These are phyloP conservation scores for Dichomitus squalens DNA, from an alignment of 1,284 basidiomycete genomes.

Conservation along the genomic window DNA sequence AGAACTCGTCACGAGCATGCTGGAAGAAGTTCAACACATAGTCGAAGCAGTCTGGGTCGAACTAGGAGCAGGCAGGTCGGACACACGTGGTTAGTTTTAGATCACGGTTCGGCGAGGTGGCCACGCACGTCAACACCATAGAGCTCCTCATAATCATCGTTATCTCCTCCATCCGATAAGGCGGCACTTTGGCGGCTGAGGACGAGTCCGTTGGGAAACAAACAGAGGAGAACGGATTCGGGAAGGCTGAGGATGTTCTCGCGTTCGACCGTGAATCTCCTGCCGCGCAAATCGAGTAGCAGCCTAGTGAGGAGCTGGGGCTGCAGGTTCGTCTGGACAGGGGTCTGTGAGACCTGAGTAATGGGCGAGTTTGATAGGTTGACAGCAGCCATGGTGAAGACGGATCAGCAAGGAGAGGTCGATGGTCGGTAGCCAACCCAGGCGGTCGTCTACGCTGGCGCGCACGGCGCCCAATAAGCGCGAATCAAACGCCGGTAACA, in stretches of 20 bases:
- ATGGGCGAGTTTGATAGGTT: slow-evolving; percentile 75
- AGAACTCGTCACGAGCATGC: slow-evolving; percentile 87
- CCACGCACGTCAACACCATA: slow-evolving; percentile 92
- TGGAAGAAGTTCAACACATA: slow-evolving; percentile 94
- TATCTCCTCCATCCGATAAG: slow-evolving; percentile 71
- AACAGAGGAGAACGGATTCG: slow-evolving; percentile 93
- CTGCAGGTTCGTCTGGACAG: slow-evolving; percentile 72
- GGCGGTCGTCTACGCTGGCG: not conserved
- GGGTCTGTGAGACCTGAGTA: slow-evolving; percentile 81
- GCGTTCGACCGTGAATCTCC: slow-evolving; percentile 92
- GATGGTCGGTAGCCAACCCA: slow-evolving; percentile 15
- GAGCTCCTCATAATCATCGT: slow-evolving; percentile 91
- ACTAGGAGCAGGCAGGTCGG: slow-evolving; percentile 52
- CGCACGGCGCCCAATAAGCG: too few relatives aligned
- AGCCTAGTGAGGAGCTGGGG: slow-evolving; percentile 86
- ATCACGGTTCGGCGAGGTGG: slow-evolving; percentile 9
- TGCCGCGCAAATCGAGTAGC: slow-evolving; percentile 90
- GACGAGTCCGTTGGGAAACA: slow-evolving; percentile 97
- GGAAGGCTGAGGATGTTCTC: slow-evolving; percentile 99
- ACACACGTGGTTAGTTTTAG: not conserved
- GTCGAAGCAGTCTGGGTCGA: slow-evolving; percentile 95
- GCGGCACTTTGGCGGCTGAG: slow-evolving; percentile 84
- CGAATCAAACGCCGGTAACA: too few relatives aligned
- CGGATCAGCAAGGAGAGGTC: slow-evolving; percentile 3
- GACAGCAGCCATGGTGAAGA: slow-evolving; percentile 47